Percentiles rank a stretch among this genome's conserved stretches.
phyloP scores from a whole-genome alignment of 805 yeast species.

The Hanseniaspora meyeri region DNA sequence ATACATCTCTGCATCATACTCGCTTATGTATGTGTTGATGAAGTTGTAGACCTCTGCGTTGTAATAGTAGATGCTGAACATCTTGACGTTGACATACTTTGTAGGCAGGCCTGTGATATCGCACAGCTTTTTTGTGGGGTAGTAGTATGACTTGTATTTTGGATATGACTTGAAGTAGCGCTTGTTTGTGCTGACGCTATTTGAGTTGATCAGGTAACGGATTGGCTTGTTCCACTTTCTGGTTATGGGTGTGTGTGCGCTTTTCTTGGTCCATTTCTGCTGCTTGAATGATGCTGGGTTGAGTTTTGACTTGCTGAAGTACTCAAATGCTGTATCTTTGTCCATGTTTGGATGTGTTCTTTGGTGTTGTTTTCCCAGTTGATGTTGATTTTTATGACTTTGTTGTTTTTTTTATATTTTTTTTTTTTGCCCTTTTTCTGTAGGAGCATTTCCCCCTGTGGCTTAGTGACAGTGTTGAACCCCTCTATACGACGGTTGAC shows the following conservation, averaged over 20 bases:
- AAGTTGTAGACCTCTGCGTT: constrained; percentile 10
- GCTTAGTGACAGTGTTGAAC: too few species aligned
- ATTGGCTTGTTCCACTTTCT: constrained; percentile 12
- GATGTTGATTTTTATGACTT: not conserved
- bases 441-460: too few species aligned
- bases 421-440: not conserved
- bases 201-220: not conserved
- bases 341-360: not conserved
- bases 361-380: not conserved
- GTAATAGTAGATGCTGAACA: constrained; percentile 3
- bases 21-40: constrained; percentile 2
- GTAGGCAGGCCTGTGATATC: constrained; percentile 86
- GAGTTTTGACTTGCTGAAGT: not conserved
- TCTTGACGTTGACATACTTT: not conserved
- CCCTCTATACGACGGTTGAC: too few species aligned
- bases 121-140: constrained; percentile 74
- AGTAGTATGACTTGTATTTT: constrained; percentile 18
- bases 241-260: constrained; percentile 21
- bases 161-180: constrained; percentile 32
- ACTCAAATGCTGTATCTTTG: not conserved
- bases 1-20: constrained; percentile 13
- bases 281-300: not conserved
- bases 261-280: not conserved
- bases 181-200: constrained; percentile 31
- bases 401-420: not conserved